phyloP scores from a whole-genome alignment of 208 protist species.

The Wallacemonas rigidus region DNA sequence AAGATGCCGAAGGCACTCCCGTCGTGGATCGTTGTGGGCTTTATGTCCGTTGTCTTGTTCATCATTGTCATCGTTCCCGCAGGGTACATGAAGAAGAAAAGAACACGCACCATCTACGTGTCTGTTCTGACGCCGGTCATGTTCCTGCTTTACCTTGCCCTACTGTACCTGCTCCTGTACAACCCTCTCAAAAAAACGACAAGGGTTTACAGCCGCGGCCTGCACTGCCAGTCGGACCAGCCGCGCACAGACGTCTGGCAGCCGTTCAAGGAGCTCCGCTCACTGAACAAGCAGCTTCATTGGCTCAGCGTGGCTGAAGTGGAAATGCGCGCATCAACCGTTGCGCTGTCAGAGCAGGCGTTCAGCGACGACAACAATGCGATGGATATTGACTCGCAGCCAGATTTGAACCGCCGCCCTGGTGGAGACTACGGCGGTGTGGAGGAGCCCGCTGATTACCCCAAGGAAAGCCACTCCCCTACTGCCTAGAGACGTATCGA shows the following conservation, averaged over 20 bases:
- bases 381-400: slow-evolving; percentile 1
- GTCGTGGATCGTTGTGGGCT: slow-evolving; percentile 51
- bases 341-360: slow-evolving; percentile 1
- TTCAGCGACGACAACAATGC: not conserved
- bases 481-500: no score
- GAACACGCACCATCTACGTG: slow-evolving; percentile 53
- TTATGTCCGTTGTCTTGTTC: slow-evolving; percentile 52
- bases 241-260: slow-evolving; percentile 22
- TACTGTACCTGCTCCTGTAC: slow-evolving; percentile 60
- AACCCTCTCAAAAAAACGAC: slow-evolving; percentile 46
- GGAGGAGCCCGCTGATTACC: not conserved
- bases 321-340: slow-evolving; percentile 4
- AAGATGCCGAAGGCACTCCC: not conserved
- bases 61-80: slow-evolving; percentile 50
- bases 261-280: slow-evolving; percentile 60
- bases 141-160: slow-evolving; percentile 50
- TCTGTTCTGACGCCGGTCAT: slow-evolving; percentile 43
- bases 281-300: slow-evolving; percentile 46
- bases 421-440: not conserved
- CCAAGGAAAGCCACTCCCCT: slow-evolving; percentile 14
- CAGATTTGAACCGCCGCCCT: not conserved
- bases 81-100: slow-evolving; percentile 39
- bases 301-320: slow-evolving; percentile 28
- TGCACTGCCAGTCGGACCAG: slow-evolving; percentile 29
- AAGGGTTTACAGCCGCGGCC: slow-evolving; percentile 30